Conservation (phyloP, 169 alveolate genomes). For the Plasmodium malariae region DNA sequence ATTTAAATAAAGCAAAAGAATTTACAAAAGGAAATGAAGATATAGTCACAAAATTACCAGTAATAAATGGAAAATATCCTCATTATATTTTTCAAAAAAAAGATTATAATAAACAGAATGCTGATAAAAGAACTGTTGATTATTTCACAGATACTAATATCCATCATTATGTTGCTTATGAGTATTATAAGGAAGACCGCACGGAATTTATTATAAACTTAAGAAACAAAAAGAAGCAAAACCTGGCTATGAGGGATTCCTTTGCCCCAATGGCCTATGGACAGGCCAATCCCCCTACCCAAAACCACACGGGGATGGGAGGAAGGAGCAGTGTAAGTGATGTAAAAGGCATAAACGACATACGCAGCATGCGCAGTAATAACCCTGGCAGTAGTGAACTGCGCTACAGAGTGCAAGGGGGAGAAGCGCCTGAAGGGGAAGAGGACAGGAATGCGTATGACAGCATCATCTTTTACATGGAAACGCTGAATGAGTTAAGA, state of each 20-base stretch:
- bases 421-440: not conserved
- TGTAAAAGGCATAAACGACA: too few relatives aligned
- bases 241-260: not conserved
- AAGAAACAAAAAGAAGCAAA: not conserved
- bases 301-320: too few relatives aligned
- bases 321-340: too few relatives aligned
- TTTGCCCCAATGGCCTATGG: too few relatives aligned
- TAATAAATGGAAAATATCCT: constrained; percentile 69
- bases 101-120: not conserved
- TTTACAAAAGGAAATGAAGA: constrained; percentile 25
- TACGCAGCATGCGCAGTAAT: too few relatives aligned
- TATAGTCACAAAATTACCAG: constrained; percentile 33
- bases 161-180: constrained; percentile 58
- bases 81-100: constrained; percentile 45
- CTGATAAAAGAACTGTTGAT: constrained; percentile 19
- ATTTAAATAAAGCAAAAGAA: constrained; percentile 30
- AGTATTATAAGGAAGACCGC: constrained; percentile 46
- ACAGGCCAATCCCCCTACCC: too few relatives aligned
- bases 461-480: constrained; percentile 32
- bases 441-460: constrained; percentile 4
- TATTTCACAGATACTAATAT: constrained; percentile 20
- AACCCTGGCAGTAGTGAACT: too few relatives aligned
- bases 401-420: not conserved
- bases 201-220: constrained; percentile 42
- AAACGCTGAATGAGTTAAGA: constrained; percentile 44